Evolutionary conservation across 2,329 filamentous ascomycete species (phyloP).

Genomic region (Trichophyton benhamiae): DNA sequence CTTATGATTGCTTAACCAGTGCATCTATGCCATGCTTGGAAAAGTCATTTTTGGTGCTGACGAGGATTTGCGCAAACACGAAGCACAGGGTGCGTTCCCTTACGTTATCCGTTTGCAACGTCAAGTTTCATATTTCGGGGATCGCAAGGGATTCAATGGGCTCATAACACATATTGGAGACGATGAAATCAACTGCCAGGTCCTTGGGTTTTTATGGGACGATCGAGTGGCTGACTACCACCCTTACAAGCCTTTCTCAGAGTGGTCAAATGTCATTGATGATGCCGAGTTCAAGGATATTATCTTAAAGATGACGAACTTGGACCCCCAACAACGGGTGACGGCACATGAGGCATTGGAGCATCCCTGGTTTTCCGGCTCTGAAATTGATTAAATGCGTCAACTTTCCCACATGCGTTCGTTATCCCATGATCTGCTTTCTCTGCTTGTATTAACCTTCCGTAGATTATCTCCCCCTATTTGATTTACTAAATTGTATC

Average conservation of each 20-base stretch:
- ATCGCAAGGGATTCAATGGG: constrained; percentile 30
- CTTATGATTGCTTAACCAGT: constrained; percentile 18
- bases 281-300: constrained; percentile 21
- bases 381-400: too few relatives aligned
- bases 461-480: too few relatives aligned
- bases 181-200: constrained; percentile 20
- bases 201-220: constrained; percentile 26
- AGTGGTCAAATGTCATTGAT: constrained; percentile 21
- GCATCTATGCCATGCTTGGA: constrained; percentile 36
- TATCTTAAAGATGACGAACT: constrained; percentile 10
- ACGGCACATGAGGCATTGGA: too few relatives aligned
- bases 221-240: constrained; percentile 21
- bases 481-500: too few relatives aligned
- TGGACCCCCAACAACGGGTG: constrained; percentile 3
- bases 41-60: constrained; percentile 32
- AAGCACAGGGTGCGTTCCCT: constrained; percentile 25
- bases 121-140: constrained; percentile 38
- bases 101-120: constrained; percentile 31
- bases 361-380: too few relatives aligned
- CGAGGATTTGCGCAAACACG: constrained; percentile 23
- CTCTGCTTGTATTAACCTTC: too few relatives aligned
- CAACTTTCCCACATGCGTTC: too few relatives aligned
- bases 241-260: constrained; percentile 23
- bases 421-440: too few relatives aligned
- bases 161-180: constrained; percentile 27